A percentile compares a stretch with the other conserved stretches of the same genome.
Conservation (phyloP, 192 early-diverging fungal species). For the Linnemannia schmuckeri region DNA sequence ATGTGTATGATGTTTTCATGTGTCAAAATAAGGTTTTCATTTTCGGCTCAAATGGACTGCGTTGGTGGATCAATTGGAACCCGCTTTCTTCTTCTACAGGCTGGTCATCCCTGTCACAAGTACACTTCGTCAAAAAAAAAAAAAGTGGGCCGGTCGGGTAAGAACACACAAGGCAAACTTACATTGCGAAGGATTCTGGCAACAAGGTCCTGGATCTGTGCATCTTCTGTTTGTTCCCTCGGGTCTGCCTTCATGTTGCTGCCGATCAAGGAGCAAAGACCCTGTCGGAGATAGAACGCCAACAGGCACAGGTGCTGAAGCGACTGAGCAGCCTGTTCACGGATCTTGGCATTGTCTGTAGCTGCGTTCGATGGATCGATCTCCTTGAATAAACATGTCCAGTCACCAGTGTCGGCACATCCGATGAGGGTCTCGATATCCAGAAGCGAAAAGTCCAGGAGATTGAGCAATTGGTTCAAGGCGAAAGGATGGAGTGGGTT, state of each 20-base stretch:
- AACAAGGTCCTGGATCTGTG: constrained; percentile 23
- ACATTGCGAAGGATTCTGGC: constrained; percentile 32
- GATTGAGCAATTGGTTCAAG: constrained; percentile 29
- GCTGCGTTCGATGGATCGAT: neutral
- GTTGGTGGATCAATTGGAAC: constrained; percentile 12
- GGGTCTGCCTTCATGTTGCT: neutral
- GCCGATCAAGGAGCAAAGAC: constrained; percentile 9
- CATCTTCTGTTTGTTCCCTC: constrained; percentile 17
- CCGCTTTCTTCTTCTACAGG: constrained; percentile 7
- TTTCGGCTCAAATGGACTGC: constrained; percentile 23
- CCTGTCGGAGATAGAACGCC: constrained; percentile 44
- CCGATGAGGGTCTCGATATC: constrained; percentile 43
- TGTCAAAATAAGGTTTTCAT: constrained; percentile 36
- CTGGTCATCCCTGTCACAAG: neutral
- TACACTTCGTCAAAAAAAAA: neutral
- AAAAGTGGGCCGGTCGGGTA: neutral
- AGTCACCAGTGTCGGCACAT: constrained; percentile 48
- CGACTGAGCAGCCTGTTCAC: constrained; percentile 26
- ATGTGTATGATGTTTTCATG: neutral
- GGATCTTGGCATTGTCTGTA: constrained; percentile 3
- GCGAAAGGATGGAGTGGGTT: constrained; percentile 42
- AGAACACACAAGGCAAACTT: constrained; percentile 4
- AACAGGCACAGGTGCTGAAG: constrained; percentile 40
- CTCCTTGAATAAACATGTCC: constrained; percentile 39
- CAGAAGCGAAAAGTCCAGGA: constrained; percentile 25